Conservation (phyloP, 176 grass and related monocot species). For the Dendrocalamus sinicus region DNA sequence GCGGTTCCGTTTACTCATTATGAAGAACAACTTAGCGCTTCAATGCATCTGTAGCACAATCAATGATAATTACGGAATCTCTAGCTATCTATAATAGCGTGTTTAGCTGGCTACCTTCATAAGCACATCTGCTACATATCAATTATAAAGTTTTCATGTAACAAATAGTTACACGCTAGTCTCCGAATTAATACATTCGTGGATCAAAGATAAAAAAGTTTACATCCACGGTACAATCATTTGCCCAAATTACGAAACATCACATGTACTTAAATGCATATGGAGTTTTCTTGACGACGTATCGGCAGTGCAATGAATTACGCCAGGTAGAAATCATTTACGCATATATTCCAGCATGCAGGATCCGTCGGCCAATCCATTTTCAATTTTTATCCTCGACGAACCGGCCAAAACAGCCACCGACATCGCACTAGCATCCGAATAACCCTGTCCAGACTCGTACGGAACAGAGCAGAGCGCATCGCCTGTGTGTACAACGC, state of each 20-base stretch:
- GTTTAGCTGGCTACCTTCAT: not conserved
- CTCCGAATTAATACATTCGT: not conserved
- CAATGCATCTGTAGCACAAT: fast-evolving
- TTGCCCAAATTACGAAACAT: not conserved
- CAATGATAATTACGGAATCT: not conserved
- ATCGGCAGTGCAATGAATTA: not conserved
- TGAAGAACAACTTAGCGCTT: not conserved
- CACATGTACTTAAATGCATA: too few relatives aligned
- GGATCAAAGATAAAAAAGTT: too few relatives aligned
- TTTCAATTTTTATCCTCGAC: not conserved
- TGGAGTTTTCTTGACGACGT: fast-evolving
- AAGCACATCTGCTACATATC: fast-evolving
- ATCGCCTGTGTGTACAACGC: constrained; percentile 7
- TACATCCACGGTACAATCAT: not conserved
- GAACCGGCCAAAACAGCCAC: not conserved
- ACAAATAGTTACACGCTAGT: not conserved
- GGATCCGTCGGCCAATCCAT: not conserved
- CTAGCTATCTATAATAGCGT: not conserved
- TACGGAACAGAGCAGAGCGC: constrained; percentile 31
- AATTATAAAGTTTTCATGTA: not conserved
- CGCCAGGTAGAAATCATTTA: not conserved
- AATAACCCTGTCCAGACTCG: not conserved
- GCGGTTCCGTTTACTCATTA: fast-evolving
- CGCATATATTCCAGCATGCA: not conserved
- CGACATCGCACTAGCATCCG: not conserved